A percentile compares a stretch with the other conserved stretches of the same genome.
These are phyloP conservation scores for Reutealis trisperma DNA, from an alignment of 345 rosid species.

Conservation along the genomic window DNA sequence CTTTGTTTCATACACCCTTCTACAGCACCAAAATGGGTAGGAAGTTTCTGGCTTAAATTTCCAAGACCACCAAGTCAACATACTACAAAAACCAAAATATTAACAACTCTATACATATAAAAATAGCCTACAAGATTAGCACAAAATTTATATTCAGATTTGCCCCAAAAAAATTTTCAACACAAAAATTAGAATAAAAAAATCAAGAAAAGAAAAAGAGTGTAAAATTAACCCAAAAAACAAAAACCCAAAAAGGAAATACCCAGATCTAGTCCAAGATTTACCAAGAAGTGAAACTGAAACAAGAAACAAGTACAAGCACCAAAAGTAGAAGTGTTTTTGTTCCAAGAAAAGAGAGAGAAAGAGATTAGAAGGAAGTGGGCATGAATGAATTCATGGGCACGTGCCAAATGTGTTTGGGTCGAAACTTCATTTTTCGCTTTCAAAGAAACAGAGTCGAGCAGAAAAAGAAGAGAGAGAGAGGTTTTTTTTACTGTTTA, in stretches of 20 bases:
- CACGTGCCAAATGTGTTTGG: slow-evolving; percentile 19
- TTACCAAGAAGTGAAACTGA: not conserved
- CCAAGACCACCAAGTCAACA: slow-evolving; percentile 32
- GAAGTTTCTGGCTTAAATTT: slow-evolving; percentile 22
- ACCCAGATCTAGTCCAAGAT: not conserved
- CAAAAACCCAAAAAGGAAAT: not conserved
- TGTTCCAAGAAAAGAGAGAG: not conserved
- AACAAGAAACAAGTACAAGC: not conserved
- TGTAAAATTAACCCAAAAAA: not conserved
- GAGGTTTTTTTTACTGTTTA: slow-evolving; percentile 3
- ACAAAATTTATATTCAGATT: not conserved
- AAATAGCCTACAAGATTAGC: not conserved
- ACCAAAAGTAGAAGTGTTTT: not conserved
- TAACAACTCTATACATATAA: not conserved
- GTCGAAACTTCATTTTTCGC: slow-evolving; percentile 24
- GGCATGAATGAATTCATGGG: not conserved
- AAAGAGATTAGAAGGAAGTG: not conserved
- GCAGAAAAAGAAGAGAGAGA: not conserved
- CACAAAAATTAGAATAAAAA: not conserved
- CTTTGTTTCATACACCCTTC: not conserved
- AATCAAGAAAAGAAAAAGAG: not conserved
- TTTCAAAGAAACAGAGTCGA: slow-evolving; percentile 9
- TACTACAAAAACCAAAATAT: slow-evolving; percentile 7
- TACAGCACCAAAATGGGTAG: not conserved
- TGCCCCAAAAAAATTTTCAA: not conserved